Base-by-base conservation (phyloP, 306 rosid genomes). In the Prunus persica region DNA sequence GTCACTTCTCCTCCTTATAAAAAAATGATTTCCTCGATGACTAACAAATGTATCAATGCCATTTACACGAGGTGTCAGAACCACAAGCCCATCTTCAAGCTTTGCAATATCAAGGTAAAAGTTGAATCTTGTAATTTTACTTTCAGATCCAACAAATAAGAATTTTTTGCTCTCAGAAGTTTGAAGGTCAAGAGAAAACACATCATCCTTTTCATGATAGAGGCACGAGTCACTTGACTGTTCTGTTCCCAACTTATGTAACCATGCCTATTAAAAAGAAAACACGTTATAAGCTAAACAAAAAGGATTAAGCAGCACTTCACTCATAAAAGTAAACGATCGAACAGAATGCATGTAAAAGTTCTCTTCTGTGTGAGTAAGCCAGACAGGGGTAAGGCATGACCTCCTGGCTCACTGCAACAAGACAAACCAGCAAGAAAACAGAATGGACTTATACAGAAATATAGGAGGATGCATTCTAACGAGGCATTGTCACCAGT, bases 21-120 rank as follows among this genome's bases (percentile, higher is more conserved):
- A 90, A 81, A 94, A 92, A 79, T 94, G 93, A 88, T 86, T 84
- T 49, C 97, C 97, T 52, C 96, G 91, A 84, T 94, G 98, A 78
- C 91, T 89, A 57, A 86, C 92, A 43, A 69, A 81, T 69, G 97
- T 89, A 81, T 86, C 97, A 79, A 90, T 85, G 67, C 96, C 97
- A 60, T 87, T 89, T 34, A 85, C 80, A 61, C 96, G 93, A 61
- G 89, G 93, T 75, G 98, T 94, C 76, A 92, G 67, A 74, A 88
- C 90, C 81, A 76, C 56, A 72, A 92, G 91, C 74, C 96, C 95
- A 71, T 82, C 91, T 84, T 82, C 93, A 79, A 88, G 91, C 79
- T 72, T 94, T 72, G 84, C 85, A 81, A 88, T 91, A 71, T 94
- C 98, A 72, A 92, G 91, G 85, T 89, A 90, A 84, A 94, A 92